A percentile compares a stretch with the other conserved stretches of the same genome.
Conservation (phyloP, 1,284 basidiomycete species). For the Trametes hirsuta region DNA sequence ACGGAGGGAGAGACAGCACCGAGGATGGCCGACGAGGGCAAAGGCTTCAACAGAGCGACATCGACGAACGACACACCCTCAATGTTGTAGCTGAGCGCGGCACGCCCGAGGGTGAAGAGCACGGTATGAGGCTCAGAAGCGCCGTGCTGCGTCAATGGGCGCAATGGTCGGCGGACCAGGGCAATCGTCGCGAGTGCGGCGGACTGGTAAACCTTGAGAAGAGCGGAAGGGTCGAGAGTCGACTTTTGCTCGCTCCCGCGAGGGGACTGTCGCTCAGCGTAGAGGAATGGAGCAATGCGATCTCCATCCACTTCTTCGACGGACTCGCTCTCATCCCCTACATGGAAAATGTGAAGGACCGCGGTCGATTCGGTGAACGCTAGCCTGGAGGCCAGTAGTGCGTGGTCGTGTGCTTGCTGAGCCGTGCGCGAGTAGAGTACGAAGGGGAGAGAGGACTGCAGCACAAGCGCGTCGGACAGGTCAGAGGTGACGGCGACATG, state of each 20-base stretch:
- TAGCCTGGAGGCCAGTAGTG: conserved; percentile 70
- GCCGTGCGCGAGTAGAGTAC: conserved; percentile 65
- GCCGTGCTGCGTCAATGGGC: conserved; percentile 51
- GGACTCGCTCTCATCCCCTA: conserved; percentile 26
- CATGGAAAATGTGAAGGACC: conserved; percentile 84
- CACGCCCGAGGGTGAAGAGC: conserved; percentile 71
- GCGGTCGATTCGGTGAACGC: conserved; percentile 60
- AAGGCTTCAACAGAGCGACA: conserved; percentile 77
- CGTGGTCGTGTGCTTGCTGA: conserved; percentile 75
- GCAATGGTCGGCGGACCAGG: conserved; percentile 63
- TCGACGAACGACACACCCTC: conserved; percentile 70
- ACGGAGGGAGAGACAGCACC: conserved; percentile 65
- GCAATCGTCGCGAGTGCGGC: conserved; percentile 66
- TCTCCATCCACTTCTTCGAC: conserved; percentile 62
- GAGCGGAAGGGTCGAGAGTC: conserved; percentile 28
- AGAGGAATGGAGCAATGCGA: conserved; percentile 59
- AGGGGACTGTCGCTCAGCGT: conserved; percentile 42
- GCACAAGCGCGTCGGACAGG: conserved; percentile 59
- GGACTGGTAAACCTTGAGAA: conserved; percentile 63
- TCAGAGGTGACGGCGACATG: conserved; percentile 59
- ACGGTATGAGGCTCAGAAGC: conserved; percentile 62
- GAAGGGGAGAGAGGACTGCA: conserved; percentile 61
- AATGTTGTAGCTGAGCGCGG: conserved; percentile 46
- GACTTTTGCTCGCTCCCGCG: conserved; percentile 23
- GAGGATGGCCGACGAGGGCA: conserved; percentile 69